Evolutionary conservation across 176 grass and related monocot species (phyloP).

Genomic region (Eleusine coracana): DNA sequence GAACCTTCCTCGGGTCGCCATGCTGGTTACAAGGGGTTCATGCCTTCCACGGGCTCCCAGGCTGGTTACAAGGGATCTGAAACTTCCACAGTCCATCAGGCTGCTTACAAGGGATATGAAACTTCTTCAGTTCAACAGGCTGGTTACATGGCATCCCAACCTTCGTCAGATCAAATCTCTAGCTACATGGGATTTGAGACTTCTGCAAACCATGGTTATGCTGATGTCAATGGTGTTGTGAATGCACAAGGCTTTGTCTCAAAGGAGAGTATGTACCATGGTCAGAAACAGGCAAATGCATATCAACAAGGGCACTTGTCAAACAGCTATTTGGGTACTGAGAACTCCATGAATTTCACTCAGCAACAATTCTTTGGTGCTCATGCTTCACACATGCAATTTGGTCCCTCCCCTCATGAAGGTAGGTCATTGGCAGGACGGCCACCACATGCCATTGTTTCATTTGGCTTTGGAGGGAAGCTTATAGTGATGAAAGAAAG

Average conservation of each 20-base stretch:
- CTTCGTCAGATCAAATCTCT: slow-evolving; percentile 34
- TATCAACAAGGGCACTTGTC: slow-evolving; percentile 53
- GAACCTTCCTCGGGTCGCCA: slow-evolving; percentile 29
- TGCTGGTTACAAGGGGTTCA: slow-evolving; percentile 38
- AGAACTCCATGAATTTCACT: slow-evolving; percentile 59
- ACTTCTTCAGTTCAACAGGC: slow-evolving; percentile 36
- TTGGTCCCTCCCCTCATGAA: slow-evolving; percentile 52
- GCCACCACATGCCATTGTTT: slow-evolving; percentile 77
- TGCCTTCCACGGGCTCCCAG: slow-evolving; percentile 37
- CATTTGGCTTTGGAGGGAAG: slow-evolving; percentile 93
- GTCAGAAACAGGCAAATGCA: slow-evolving; percentile 44
- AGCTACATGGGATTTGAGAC: slow-evolving; percentile 48
- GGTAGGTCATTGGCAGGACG: slow-evolving; percentile 74
- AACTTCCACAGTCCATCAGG: slow-evolving; percentile 25
- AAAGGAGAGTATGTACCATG: slow-evolving; percentile 40
- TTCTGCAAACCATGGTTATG: slow-evolving; percentile 45
- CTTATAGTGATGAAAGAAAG: slow-evolving; percentile 82
- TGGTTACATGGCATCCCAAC: slow-evolving; percentile 46
- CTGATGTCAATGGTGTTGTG: slow-evolving; percentile 44
- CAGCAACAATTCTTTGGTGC: slow-evolving; percentile 61
- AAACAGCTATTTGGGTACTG: slow-evolving; percentile 54
- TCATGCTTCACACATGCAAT: slow-evolving; percentile 66
- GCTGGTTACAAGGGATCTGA: slow-evolving; percentile 34
- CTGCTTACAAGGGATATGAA: slow-evolving; percentile 31
- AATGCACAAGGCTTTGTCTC: slow-evolving; percentile 51